Evolutionary conservation across 2,329 filamentous ascomycete species (phyloP).

Genomic region (Aspergillus transmontanensis): DNA sequence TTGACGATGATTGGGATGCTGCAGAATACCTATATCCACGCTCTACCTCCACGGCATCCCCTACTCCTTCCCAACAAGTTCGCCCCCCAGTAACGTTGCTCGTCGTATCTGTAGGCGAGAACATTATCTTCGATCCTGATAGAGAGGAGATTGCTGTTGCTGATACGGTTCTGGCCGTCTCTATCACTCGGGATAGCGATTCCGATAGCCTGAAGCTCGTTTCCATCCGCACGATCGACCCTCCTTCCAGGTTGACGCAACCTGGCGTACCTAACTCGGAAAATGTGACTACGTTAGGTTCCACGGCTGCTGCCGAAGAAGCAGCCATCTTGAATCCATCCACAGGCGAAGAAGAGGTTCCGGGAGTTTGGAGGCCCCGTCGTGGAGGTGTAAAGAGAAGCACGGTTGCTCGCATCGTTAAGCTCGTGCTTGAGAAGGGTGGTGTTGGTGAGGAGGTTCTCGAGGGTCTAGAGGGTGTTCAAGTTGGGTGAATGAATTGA

Average conservation of each 20-base stretch:
- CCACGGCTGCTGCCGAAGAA: slow-evolving; percentile 43
- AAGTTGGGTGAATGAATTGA: slow-evolving; percentile 55
- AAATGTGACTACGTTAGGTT: slow-evolving; percentile 56
- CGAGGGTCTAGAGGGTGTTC: slow-evolving; percentile 70
- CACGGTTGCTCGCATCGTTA: slow-evolving; percentile 73
- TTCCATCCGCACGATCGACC: slow-evolving; percentile 72
- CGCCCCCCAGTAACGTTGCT: slow-evolving; percentile 87
- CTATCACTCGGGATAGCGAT: slow-evolving; percentile 56
- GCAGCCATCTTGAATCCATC: slow-evolving; percentile 46
- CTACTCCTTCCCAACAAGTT: slow-evolving; percentile 33
- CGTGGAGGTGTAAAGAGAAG: slow-evolving; percentile 78
- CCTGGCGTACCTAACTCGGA: slow-evolving; percentile 68
- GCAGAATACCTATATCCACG: slow-evolving; percentile 75
- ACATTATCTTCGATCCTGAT: slow-evolving; percentile 90
- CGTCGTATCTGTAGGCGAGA: slow-evolving; percentile 81
- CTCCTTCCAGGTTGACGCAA: slow-evolving; percentile 71
- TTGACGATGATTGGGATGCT: slow-evolving; percentile 96
- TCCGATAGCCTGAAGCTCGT: slow-evolving; percentile 61
- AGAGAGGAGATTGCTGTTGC: slow-evolving; percentile 92
- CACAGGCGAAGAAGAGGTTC: slow-evolving; percentile 61
- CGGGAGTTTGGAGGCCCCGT: slow-evolving; percentile 82
- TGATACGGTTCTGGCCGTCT: slow-evolving; percentile 84
- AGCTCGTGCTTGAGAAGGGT: slow-evolving; percentile 72
- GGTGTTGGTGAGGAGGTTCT: slow-evolving; percentile 87
- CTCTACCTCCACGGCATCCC: slow-evolving; percentile 22